phyloP scores from a whole-genome alignment of 1,139 yeast genomes.

The Lodderomyces theae region DNA sequence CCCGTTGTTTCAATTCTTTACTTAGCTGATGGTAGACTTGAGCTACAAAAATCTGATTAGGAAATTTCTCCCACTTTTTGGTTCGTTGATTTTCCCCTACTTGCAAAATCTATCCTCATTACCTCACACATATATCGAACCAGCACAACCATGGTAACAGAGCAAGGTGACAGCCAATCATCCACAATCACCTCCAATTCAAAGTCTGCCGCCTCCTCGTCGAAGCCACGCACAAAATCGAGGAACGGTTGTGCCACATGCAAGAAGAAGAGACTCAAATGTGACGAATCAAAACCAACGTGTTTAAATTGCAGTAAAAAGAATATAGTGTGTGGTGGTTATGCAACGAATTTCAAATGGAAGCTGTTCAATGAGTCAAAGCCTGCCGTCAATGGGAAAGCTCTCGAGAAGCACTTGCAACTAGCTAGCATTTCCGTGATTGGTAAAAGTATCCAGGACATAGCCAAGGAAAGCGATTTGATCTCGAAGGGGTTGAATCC shows the following conservation, averaged over 20 bases:
- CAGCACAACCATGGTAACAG: neutral
- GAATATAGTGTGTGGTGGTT: constrained; percentile 74
- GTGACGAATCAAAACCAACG: constrained; percentile 81
- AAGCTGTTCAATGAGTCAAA: constrained; percentile 40
- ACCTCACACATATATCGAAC: too few relatives aligned
- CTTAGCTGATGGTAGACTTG: too few relatives aligned
- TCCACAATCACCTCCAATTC: too few relatives aligned
- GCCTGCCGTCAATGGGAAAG: neutral
- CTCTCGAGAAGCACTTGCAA: constrained; percentile 44
- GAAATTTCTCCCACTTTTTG: too few relatives aligned
- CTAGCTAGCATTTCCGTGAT: constrained; percentile 53
- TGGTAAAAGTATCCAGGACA: constrained; percentile 49
- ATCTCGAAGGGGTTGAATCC: constrained; percentile 53
- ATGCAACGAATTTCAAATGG: constrained; percentile 65
- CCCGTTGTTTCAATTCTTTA: neutral
- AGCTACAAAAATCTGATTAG: too few relatives aligned
- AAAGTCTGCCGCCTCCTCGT: neutral
- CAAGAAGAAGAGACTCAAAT: constrained; percentile 82
- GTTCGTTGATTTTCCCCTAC: too few relatives aligned
- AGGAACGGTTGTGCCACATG: constrained; percentile 88
- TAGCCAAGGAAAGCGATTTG: constrained; percentile 47
- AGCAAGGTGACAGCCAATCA: neutral
- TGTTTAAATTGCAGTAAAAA: constrained; percentile 77
- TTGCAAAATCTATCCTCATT: too few relatives aligned
- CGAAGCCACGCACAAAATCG: constrained; percentile 49